phyloP scores from a whole-genome alignment of 768 basidiomycete species.

The Auricularia heimuer region DNA sequence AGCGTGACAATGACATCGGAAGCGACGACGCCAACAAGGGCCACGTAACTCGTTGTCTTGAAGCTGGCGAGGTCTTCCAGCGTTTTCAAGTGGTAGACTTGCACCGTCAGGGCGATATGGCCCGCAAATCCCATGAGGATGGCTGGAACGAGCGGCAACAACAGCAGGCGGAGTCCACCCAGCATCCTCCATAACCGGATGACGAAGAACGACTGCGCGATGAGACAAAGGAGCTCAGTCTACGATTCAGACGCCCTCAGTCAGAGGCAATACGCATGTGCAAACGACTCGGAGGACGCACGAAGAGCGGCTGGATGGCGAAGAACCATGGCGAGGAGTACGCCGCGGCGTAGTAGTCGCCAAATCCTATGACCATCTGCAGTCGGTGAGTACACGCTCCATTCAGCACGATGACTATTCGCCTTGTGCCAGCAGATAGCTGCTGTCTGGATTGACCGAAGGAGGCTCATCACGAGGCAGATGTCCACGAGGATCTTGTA shows the following conservation, averaged over 20 bases:
- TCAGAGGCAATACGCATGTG: no score
- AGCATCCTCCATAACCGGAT: background rate
- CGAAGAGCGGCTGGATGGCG: background rate
- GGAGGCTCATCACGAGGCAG: background rate
- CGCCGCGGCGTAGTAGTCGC: background rate
- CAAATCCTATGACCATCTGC: background rate
- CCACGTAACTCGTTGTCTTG: no score
- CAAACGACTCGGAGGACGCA: background rate
- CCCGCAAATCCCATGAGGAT: background rate
- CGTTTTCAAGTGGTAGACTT: background rate
- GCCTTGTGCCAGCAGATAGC: background rate
- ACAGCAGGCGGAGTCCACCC: background rate
- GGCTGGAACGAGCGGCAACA: background rate
- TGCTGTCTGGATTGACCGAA: background rate
- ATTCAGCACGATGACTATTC: background rate
- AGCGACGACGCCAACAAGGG: no score
- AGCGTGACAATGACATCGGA: no score
- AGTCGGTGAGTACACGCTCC: background rate
- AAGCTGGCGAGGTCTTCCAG: no score
- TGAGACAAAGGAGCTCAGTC: background rate
- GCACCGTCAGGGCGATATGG: background rate
- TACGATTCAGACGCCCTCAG: background rate
- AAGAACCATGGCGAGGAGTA: background rate
- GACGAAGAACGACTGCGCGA: background rate
- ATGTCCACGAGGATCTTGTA: background rate